Base-by-base conservation (phyloP, 805 yeast species). In the Lipomyces orientalis region DNA sequence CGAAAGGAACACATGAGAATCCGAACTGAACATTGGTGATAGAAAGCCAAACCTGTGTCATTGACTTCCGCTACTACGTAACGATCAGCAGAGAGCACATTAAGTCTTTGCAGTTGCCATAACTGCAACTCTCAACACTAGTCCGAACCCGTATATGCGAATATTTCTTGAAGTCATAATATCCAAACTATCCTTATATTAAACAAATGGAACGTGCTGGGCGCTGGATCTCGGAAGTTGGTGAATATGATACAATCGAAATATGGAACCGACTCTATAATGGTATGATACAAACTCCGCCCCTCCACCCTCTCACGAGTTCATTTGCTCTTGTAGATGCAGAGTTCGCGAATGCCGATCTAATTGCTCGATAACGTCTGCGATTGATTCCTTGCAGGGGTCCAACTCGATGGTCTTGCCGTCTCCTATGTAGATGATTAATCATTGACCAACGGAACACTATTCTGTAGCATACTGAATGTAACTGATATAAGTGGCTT, bases 271-370 rank as follows among this genome's bases (percentile, higher is more conserved):
- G 55, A 52, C 14, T 49, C 54, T 49, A 12, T 25, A 8, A n/a
- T n/a, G n/a, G n/a, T 52, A 52, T 52, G 31, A 31, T 52, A 25
- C 34, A 52, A 52, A 7, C 12, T 7, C 55, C 6, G 22, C 34
- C 34, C 34, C 9, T 52, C n/a, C 34, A 25, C 55, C 4, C 55
- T 10, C 49, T 52, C 16, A 52, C 9, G 55, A 52, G 22, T 46
- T 43, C 58, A 66, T 34, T 49, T 66, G 69, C 39, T 92, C 97
- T 75, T 90, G 83, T 73, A 93, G 82, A 67, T 87, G 87, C 73
- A 93, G 80, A 74, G 87, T 85, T 79, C 97, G 87, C 9, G 97
- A 91, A 76, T 93, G 96, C 65, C 90, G 83, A 76, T 93, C 96
- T 71, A 94, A 87, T 68, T 83, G 78, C 63, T 86, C 88, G 9